Conservation (phyloP, 2,329 filamentous ascomycete genomes). For the Dendryphion nanum region DNA sequence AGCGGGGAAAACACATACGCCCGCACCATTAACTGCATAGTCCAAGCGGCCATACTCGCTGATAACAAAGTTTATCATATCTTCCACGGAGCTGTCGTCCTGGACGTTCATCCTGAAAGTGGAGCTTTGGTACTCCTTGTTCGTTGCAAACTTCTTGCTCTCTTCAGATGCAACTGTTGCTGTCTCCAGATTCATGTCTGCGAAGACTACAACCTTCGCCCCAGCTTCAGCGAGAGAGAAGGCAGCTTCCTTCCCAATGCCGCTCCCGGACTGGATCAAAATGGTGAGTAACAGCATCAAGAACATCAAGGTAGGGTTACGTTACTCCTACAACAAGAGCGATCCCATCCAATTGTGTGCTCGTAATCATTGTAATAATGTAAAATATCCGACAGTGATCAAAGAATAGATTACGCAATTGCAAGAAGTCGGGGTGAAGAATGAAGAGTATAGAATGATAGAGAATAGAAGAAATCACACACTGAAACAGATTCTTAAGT, state of each 20-base stretch:
- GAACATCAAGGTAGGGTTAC: no score
- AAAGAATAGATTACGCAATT: no score
- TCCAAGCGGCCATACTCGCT: constrained; percentile 51
- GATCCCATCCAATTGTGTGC: no score
- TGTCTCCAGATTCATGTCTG: constrained; percentile 8
- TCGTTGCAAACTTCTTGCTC: constrained; percentile 6
- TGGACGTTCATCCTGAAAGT: constrained; percentile 7
- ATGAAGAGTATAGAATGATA: no score
- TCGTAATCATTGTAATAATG: no score
- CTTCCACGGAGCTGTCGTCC: constrained; percentile 17
- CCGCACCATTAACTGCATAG: constrained; percentile 54
- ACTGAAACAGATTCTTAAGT: no score
- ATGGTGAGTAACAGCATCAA: no score
- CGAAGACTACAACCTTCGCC: constrained; percentile 18
- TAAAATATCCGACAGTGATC: no score
- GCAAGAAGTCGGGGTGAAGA: no score
- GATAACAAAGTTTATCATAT: constrained; percentile 37
- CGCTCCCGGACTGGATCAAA: no score
- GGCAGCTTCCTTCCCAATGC: constrained; percentile 32
- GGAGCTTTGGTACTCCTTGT: constrained; percentile 4
- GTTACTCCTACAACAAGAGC: no score
- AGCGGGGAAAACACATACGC: constrained; percentile 31
- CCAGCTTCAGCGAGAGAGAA: constrained; percentile 22
- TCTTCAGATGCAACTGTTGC: constrained; percentile 7
- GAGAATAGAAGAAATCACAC: no score